Percentiles rank a stretch among this genome's conserved stretches.
These are phyloP conservation scores for Pseudogymnoascus sp. DNA, from an alignment of 2,329 filamentous ascomycete genomes.

Conservation along the genomic window DNA sequence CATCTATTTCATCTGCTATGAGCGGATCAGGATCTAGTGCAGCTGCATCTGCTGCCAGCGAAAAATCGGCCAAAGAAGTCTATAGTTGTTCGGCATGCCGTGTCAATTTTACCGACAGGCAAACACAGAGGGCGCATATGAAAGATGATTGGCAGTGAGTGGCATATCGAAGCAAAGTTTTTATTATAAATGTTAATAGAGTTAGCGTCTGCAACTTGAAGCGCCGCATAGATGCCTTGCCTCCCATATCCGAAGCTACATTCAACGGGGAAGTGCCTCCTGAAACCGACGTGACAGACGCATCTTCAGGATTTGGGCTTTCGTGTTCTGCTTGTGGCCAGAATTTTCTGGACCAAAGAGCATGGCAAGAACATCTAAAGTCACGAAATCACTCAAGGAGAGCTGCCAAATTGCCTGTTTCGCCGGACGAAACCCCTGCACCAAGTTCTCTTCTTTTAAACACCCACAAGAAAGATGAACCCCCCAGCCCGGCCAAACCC, in stretches of 20 bases:
- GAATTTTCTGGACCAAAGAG: conserved; percentile 8
- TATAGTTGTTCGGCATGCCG: not conserved
- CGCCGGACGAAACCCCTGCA: not conserved
- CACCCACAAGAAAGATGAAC: not conserved
- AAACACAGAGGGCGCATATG: not conserved
- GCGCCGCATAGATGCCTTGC: not conserved
- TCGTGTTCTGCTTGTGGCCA: not conserved
- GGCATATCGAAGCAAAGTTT: not conserved
- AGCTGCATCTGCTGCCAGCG: not conserved
- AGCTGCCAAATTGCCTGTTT: not conserved
- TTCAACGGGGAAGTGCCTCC: not conserved
- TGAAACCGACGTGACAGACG: not conserved
- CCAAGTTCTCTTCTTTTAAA: not conserved
- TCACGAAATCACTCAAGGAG: conserved; percentile 14
- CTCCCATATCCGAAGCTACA: not conserved
- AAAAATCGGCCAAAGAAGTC: not conserved
- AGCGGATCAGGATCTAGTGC: not conserved
- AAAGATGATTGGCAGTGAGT: conserved; percentile 5
- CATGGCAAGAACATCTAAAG: conserved; percentile 16
- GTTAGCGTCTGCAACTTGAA: not conserved
- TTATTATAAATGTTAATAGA: not conserved
- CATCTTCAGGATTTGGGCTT: not conserved
- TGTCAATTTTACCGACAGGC: not conserved
- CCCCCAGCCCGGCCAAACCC: not conserved
- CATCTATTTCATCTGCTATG: not conserved